A percentile compares a stretch with the other conserved stretches of the same genome.
phyloP scores from a whole-genome alignment of 1,284 basidiomycete species.

The Ustilago loliicola region DNA sequence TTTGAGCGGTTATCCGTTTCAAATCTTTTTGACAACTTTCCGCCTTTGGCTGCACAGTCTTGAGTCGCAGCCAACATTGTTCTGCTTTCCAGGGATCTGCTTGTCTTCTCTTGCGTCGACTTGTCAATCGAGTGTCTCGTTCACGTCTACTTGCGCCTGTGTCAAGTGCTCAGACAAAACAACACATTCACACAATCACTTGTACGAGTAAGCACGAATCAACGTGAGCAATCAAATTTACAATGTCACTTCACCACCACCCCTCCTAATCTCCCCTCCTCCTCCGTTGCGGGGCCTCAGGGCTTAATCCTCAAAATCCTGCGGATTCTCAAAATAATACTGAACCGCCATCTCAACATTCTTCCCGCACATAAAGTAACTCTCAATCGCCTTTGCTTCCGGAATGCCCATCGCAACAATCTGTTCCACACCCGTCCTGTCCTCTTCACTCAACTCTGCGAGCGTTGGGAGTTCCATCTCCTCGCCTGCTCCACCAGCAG shows the following conservation, averaged over 20 bases:
- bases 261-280: no score
- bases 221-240: neutral
- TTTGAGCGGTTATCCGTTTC: neutral
- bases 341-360: conserved; percentile 70
- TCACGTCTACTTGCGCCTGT: no score
- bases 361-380: conserved; percentile 68
- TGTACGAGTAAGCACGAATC: neutral
- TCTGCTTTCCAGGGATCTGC: no score
- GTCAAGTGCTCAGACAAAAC: neutral
- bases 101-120: neutral
- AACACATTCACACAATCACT: no score
- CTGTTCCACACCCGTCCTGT: conserved; percentile 62
- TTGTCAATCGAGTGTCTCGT: neutral
- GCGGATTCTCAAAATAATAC: conserved; percentile 68
- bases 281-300: no score
- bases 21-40: conserved; percentile 25
- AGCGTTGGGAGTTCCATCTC: conserved; percentile 59
- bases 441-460: conserved; percentile 61
- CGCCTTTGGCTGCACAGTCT: neutral
- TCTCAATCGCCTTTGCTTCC: conserved; percentile 66
- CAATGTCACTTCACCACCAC: neutral
- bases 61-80: neutral
- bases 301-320: conserved; percentile 58
- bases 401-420: conserved; percentile 69
- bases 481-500: conserved; percentile 55